Base-by-base conservation (phyloP, 257 asterid species). In the Knoxia roxburghii region DNA sequence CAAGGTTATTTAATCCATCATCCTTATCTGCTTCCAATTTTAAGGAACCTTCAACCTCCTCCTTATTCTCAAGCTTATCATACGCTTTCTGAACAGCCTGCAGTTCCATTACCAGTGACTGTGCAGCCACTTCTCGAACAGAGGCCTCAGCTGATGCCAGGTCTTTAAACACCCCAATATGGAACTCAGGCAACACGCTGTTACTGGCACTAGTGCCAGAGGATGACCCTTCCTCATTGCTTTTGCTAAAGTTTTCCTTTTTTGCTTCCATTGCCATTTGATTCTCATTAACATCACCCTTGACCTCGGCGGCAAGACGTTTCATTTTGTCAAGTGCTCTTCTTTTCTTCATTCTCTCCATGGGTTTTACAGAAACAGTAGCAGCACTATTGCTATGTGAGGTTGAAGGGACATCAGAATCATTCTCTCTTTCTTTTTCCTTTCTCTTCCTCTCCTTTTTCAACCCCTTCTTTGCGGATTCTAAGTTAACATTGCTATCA, bases 21-120 rank as follows among this genome's bases (percentile, higher is more conserved):
- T 82, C 95, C 81, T 90, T 90, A 68, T 85, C 92, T 4, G 99
- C 99, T 82, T 94, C 99, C 76, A 94, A 82, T 56, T 80, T 94
- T 49, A 89, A 62, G 50, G 75, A 72, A 70, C 81, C 96, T 75
- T 87, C 96, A 51, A 88, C 89, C 68, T 64, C 83, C 62, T 80
- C 92, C 89, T 88, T 90, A 71, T 86, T 80, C 79, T 88, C 95
- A n/a, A 90, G 76, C 78, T 60, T 81, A 48, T 94, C 96, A 63
- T 90, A 90, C 0, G 81, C 91, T 69, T 76, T 78, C 81, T 94
- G 97, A 68, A 94, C 88, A 65, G 86, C 87, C 74, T 72, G 71
- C 65, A 94, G 76, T 87, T 94, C 96, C 30, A 41, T 64, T 24
- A 79, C 93, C 89, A 94, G 68, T 17, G 77, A 26, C 80, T 77